phyloP scores from a whole-genome alignment of 306 rosid species.

The Purshia tridentata region DNA sequence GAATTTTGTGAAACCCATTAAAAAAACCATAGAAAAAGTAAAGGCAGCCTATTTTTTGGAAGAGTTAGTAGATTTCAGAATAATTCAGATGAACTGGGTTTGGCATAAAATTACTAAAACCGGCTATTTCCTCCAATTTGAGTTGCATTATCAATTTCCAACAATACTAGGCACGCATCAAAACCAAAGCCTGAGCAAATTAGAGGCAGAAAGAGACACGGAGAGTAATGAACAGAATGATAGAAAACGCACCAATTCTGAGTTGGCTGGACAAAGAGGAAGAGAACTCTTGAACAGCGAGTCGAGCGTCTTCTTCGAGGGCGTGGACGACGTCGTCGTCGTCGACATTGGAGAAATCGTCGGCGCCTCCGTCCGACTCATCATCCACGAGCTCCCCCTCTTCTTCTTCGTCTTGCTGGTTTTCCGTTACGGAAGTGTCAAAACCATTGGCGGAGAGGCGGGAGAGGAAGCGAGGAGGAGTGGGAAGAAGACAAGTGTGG shows the following conservation, averaged over 20 bases:
- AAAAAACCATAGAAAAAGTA: neutral
- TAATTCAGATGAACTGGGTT: neutral
- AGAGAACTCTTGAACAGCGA: slow-evolving; percentile 58
- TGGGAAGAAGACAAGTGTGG: slow-evolving; percentile 2
- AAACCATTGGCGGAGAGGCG: slow-evolving; percentile 21
- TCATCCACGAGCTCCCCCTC: slow-evolving; percentile 27
- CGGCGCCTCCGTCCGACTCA: slow-evolving; percentile 27
- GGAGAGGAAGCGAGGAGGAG: slow-evolving; percentile 35
- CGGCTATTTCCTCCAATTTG: neutral
- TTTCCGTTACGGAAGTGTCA: neutral
- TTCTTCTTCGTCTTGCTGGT: slow-evolving; percentile 20
- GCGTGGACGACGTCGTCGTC: no score
- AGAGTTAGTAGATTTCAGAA: neutral
- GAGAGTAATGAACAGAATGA: neutral
- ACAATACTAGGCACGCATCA: neutral
- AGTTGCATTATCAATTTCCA: neutral
- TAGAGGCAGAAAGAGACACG: neutral
- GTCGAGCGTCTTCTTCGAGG: slow-evolving; percentile 70
- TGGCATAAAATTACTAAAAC: neutral
- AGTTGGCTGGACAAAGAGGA: slow-evolving; percentile 51
- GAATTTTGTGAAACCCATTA: neutral
- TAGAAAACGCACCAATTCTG: slow-evolving; percentile 39
- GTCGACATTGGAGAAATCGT: slow-evolving; percentile 39
- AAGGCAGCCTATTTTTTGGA: neutral
- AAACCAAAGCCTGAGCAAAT: neutral